These are phyloP conservation scores for Hypoxylon rubiginosum DNA, from an alignment of 2,329 filamentous ascomycete species.

Conservation along the genomic window DNA sequence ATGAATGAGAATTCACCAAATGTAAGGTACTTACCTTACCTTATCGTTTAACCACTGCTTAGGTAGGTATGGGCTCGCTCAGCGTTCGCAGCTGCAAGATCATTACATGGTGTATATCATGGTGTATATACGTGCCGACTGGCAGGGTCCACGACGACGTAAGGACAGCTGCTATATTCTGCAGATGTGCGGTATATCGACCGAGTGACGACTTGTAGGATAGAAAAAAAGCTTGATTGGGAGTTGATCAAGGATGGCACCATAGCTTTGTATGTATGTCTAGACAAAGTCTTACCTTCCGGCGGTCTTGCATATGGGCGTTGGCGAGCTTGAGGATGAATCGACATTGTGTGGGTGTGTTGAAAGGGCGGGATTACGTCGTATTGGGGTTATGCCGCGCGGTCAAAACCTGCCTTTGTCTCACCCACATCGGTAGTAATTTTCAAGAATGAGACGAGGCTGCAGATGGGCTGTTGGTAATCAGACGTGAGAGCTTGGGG, in stretches of 20 bases:
- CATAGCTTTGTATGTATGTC: slow-evolving; percentile 12
- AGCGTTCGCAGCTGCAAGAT: slow-evolving; percentile 29
- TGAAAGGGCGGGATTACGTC: slow-evolving; percentile 15
- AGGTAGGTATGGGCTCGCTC: neutral
- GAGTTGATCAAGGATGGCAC: slow-evolving; percentile 5
- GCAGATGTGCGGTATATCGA: slow-evolving; percentile 9
- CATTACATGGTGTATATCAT: neutral
- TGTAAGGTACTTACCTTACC: neutral
- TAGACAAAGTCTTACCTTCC: slow-evolving; percentile 15
- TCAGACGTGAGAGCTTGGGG: slow-evolving; percentile 6
- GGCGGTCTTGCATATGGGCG: slow-evolving; percentile 23
- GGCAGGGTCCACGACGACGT: neutral
- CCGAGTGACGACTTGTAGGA: neutral
- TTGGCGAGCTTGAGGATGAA: slow-evolving; percentile 4
- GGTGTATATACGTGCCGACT: neutral
- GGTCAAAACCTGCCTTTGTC: slow-evolving; percentile 25
- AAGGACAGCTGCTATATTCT: neutral
- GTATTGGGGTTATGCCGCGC: slow-evolving; percentile 35
- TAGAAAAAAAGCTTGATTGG: slow-evolving; percentile 17
- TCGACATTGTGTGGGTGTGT: slow-evolving; percentile 17
- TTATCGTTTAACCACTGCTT: slow-evolving; percentile 20
- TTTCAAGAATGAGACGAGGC: slow-evolving; percentile 31
- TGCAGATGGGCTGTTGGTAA: slow-evolving; percentile 27
- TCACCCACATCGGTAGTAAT: slow-evolving; percentile 14
- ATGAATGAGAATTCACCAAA: slow-evolving; percentile 7